A percentile compares a stretch with the other conserved stretches of the same genome.
These are phyloP conservation scores for Quercus tomentella DNA, from an alignment of 331 rosid species.

Conservation along the genomic window DNA sequence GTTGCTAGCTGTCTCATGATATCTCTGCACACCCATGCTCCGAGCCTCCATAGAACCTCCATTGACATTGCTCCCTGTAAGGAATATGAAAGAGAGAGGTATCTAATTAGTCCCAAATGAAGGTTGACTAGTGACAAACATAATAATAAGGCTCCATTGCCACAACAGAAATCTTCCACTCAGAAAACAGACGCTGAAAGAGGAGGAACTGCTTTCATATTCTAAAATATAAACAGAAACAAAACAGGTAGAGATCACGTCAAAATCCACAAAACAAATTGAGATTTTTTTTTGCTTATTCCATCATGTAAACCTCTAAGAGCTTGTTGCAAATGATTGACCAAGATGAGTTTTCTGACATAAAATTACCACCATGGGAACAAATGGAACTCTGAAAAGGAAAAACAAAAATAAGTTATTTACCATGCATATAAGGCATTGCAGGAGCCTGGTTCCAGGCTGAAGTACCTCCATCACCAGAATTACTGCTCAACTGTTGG, in stretches of 20 bases:
- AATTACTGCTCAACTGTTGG: slow-evolving; percentile 51
- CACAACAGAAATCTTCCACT: not conserved
- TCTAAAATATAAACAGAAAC: not conserved
- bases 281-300: not conserved
- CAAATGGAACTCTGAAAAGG: slow-evolving; percentile 2
- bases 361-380: not conserved
- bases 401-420: slow-evolving; percentile 1
- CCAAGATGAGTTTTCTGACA: not conserved
- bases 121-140: too few relatives aligned
- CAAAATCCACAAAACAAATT: not conserved
- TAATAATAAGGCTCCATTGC: not conserved
- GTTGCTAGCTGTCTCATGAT: slow-evolving; percentile 59
- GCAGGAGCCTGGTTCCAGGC: slow-evolving; percentile 69
- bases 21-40: slow-evolving; percentile 67
- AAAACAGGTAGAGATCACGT: not conserved
- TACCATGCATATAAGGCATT: slow-evolving; percentile 70
- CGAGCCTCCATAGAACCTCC: slow-evolving; percentile 60
- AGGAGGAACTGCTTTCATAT: not conserved
- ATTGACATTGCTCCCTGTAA: slow-evolving; percentile 41
- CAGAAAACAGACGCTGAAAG: not conserved
- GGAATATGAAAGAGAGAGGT: slow-evolving; percentile 4
- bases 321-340: not conserved
- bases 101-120: slow-evolving; percentile 16
- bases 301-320: not conserved
- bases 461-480: slow-evolving; percentile 51